Conservation (phyloP, 2,329 filamentous ascomycete species). For the Hypoxylon sp. region DNA sequence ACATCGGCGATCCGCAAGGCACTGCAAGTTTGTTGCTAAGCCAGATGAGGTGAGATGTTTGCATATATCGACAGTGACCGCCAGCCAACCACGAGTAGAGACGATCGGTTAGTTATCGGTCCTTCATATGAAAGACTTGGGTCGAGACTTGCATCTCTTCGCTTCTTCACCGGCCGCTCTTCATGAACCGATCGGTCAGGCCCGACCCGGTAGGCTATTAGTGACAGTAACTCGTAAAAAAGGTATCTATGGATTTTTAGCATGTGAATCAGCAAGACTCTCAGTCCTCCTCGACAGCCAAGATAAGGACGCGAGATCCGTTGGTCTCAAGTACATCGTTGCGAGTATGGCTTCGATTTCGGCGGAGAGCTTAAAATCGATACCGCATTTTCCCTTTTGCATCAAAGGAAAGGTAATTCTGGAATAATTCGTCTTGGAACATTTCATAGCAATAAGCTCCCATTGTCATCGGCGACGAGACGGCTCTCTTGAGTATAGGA, state of each 20-base stretch:
- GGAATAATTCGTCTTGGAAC: not conserved
- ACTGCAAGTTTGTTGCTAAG: constrained; percentile 24
- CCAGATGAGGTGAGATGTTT: constrained; percentile 19
- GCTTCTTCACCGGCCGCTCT: constrained; percentile 10
- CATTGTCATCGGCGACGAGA: not conserved
- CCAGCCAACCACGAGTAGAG: constrained; percentile 24
- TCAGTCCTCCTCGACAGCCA: constrained; percentile 1
- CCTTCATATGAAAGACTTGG: constrained; percentile 19
- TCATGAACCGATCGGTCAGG: constrained; percentile 12
- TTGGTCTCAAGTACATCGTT: no score
- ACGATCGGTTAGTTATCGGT: constrained; percentile 24
- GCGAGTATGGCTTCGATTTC: not conserved
- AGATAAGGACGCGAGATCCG: not conserved
- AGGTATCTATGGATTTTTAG: constrained; percentile 18
- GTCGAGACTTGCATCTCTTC: constrained; percentile 19
- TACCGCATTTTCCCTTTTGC: not conserved
- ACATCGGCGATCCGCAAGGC: constrained; percentile 25
- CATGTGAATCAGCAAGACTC: constrained; percentile 10
- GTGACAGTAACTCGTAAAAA: not conserved
- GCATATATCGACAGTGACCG: constrained; percentile 7
- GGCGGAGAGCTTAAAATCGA: not conserved
- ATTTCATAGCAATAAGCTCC: constrained; percentile 1
- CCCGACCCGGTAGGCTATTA: not conserved
- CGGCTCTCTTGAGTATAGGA: not conserved
- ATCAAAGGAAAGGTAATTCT: not conserved